Evolutionary conservation across 2,329 filamentous ascomycete genomes (phyloP), one percentile per base, ranked within the genome.

Genomic region (Pestalotiopsis sp.): DNA sequence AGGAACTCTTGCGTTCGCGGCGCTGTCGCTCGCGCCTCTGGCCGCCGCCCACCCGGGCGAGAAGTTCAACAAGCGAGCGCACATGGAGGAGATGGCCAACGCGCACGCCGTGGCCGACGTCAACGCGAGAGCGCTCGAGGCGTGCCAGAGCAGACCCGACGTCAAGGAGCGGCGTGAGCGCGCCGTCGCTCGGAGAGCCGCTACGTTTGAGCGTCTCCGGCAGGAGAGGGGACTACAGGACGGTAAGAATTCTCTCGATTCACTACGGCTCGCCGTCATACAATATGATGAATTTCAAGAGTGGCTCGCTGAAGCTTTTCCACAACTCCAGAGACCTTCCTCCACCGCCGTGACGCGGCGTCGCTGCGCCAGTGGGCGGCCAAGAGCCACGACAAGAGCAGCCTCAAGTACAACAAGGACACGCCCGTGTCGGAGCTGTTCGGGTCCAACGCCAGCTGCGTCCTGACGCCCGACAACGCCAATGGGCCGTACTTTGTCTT

Each of bases 401-500:
- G 74, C 1, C 63, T 79, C 20, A 71, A 77, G 65, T 75, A 77
- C 65, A 77, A 73, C 31, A 76, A 75, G 27, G 76, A 79, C 17
- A 78, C 77, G 1, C 75, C 76, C 4, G 73, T 68, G 60, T 67
- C 69, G 3, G 75, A 77, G 17, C 73, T 83, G 66, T 84, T 83
- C 64, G 77, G 75, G 4, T 78, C 80, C 36, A 83, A 84, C 73
- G 82, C 80, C 11, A 81, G 79, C 72, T 83, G 81, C 68, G 78
- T 83, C 56, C 71, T 84, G 65, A 76, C 81, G 0, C 83, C 83
- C 0, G 82, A 82, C 57, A 75, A 82, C 68, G 81, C 81, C 13
- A 80, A 82, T 60, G 82, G 83, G 1, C 83, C 82, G 0, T 84
- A 83, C 75, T 84, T 82, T 70, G 81, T 84, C 49, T 79, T 76